Evolutionary conservation across 73 alveolate genomes (phyloP), one percentile per base, ranked within the genome.

Genomic region (Symbiodinium pilosum): DNA sequence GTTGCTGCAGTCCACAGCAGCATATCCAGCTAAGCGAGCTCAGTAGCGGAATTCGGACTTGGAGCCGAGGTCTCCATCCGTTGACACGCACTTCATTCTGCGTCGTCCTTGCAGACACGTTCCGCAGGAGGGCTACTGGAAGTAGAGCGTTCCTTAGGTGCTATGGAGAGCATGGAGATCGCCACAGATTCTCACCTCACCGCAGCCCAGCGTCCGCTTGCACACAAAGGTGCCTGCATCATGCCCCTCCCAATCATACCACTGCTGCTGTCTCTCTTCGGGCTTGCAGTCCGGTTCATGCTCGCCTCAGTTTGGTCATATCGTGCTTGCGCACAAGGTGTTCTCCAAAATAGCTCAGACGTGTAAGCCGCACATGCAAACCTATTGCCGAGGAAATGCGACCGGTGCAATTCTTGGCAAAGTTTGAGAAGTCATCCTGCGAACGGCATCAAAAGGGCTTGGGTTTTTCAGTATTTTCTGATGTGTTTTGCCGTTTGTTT

Each of bases 201-300:
- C 43, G 26, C 34, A 59, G 87, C 96, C 38, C 1, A n/a, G 52
- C 30, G 41, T 41, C 96, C 96, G 96, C 39, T 91, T 91, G 96
- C 96, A 91, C 28, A 91, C 51, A 39, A 91, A 91, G 87, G 96
- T 91, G 56, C 96, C 96, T 11, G 77, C 44, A 30, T 91, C 96
- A 41, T 91, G 87, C 52, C 96, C 96, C 77, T 91, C 96, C 96
- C 96, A 91, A 87, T 91, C 96, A 36, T 91, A 91, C 96, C 96
- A 91, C 39, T 91, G 96, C 75, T 91, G 96, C 34, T 91, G 96
- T 51, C 96, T 69, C 87, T 91, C 96, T 43, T 91, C 96, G 2
- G 96, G 96, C 39, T 91, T 91, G 75, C 96, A 91, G 59, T 91
- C 96, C 38, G 96, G 87, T 52, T 91, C 96, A 30, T 91, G 73